Percentiles rank a stretch among this genome's conserved stretches.
These are phyloP conservation scores for Geosmithia flava DNA, from an alignment of 2,329 filamentous ascomycete species.

Conservation along the genomic window DNA sequence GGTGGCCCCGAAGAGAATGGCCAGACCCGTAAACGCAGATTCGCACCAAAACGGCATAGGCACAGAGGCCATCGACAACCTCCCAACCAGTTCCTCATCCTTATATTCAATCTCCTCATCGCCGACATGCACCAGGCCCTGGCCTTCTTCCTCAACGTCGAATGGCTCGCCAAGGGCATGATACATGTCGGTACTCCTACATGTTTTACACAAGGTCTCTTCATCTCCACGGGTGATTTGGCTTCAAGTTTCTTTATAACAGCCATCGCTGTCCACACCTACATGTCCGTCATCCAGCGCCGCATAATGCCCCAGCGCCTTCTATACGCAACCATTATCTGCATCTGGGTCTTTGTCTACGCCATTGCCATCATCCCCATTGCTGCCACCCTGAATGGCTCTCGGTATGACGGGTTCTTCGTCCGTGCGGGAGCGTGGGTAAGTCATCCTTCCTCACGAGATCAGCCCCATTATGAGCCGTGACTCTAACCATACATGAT, in stretches of 20 bases:
- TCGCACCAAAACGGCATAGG: background rate
- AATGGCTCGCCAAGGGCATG: conserved; percentile 41
- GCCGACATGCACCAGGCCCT: conserved; percentile 56
- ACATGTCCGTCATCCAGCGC: conserved; percentile 45
- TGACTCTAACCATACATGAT: too few species aligned
- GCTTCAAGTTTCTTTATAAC: conserved; percentile 56
- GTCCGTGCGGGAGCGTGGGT: conserved; percentile 55
- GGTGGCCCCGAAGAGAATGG: conserved; percentile 1
- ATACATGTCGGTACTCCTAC: conserved; percentile 39
- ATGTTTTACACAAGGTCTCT: conserved; percentile 56
- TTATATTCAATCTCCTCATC: conserved; percentile 57
- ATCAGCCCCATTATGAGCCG: too few species aligned
- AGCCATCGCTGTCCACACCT: conserved; percentile 54
- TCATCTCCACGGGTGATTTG: conserved; percentile 54
- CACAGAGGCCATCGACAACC: conserved; percentile 12
- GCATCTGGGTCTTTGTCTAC: conserved; percentile 48
- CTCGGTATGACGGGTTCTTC: conserved; percentile 34
- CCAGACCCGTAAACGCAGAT: background rate
- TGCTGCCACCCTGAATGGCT: conserved; percentile 27
- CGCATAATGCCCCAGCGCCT: conserved; percentile 34
- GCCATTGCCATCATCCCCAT: conserved; percentile 40
- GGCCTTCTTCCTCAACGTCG: conserved; percentile 50
- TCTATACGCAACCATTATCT: conserved; percentile 35
- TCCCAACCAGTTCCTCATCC: conserved; percentile 54
- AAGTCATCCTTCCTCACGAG: conserved; percentile 10